Evolutionary conservation across 2,329 filamentous ascomycete genomes (phyloP), one percentile per base, ranked within the genome.

Genomic region (Cadophora gregata): DNA sequence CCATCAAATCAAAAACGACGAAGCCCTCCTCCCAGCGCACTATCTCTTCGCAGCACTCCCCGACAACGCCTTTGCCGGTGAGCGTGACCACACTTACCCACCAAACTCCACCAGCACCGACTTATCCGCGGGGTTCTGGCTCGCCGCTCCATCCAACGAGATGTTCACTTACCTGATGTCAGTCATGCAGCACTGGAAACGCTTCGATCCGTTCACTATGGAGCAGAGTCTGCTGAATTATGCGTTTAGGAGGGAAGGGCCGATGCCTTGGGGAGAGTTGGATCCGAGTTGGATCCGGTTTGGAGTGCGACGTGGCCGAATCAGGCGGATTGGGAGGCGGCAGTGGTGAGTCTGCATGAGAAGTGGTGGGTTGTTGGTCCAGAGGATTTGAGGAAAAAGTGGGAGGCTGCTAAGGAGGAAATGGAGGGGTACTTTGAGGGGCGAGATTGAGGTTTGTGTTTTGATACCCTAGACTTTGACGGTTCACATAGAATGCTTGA

Each of bases 141-240:
- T 82, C 6, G 74, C 77, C 0, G 76, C 78, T 7, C 80, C 81
- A 0, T 79, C 78, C 12, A 63, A 67, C 0, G 75, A 79, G 64
- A 70, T 82, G 19, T 81, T 77, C 68, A 66, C 75, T 4, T 79
- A 80, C 64, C 74, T 80, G 9, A 70, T 79, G 67, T 74, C 71
- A 24, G 73, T 81, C 51, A 78, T 79, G 69, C 64, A 67, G 36
- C 73, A 77, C 51, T 75, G 75, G 47, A 70, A 76, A 59, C 76
- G 79, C 12, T 81, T 81, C 67, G 71, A 79, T 59, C 75, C 78
- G 0, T 71, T 74, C 51, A 77, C 75, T 3, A 79, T 79, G 75
- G 80, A 81, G 69, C 80, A 82, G 70, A 78, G 78, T 63, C 71
- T 82, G 36, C 70, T 81, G 12, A 81, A 81, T 68, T 81, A 82